Evolutionary conservation across 768 basidiomycete genomes (phyloP).

Genomic region (Hericium rajendrae): DNA sequence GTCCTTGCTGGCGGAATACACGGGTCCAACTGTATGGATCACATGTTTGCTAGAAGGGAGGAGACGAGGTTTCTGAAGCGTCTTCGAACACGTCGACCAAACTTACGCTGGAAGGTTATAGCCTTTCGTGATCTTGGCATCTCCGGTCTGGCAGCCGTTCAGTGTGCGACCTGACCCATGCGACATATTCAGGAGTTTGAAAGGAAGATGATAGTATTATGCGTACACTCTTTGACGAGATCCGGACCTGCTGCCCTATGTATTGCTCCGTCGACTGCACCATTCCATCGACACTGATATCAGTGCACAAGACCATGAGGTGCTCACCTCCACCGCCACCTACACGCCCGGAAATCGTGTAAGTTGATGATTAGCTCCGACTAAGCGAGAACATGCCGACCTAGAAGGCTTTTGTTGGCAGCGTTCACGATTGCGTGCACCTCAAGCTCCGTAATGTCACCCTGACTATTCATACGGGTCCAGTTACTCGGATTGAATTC

Average conservation of each 20-base stretch:
- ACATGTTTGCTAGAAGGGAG: slow-evolving; percentile 42
- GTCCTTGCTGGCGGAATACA: slow-evolving; percentile 37
- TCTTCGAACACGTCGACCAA: not conserved
- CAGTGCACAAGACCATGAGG: not conserved
- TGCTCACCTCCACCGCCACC: slow-evolving; percentile 70
- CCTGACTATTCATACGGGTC: slow-evolving; percentile 40
- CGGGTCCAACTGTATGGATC: slow-evolving; percentile 77
- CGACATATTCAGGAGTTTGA: not conserved
- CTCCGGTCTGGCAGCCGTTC: slow-evolving; percentile 60
- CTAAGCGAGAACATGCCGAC: slow-evolving; percentile 25
- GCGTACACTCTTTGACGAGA: slow-evolving; percentile 58
- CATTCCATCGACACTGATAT: not conserved
- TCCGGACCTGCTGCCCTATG: slow-evolving; percentile 63
- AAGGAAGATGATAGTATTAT: not conserved
- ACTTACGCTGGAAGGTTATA: slow-evolving; percentile 71
- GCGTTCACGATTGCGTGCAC: slow-evolving; percentile 78
- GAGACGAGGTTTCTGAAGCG: not conserved
- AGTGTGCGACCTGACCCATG: slow-evolving; percentile 33
- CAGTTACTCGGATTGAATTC: not conserved
- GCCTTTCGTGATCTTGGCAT: slow-evolving; percentile 72
- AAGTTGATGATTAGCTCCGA: not conserved
- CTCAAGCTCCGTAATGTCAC: slow-evolving; percentile 66
- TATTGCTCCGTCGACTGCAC: slow-evolving; percentile 72
- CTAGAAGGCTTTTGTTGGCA: slow-evolving; percentile 63
- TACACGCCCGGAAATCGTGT: slow-evolving; percentile 16